phyloP scores from a whole-genome alignment of 208 protist species.

The Zelonia costaricensis region DNA sequence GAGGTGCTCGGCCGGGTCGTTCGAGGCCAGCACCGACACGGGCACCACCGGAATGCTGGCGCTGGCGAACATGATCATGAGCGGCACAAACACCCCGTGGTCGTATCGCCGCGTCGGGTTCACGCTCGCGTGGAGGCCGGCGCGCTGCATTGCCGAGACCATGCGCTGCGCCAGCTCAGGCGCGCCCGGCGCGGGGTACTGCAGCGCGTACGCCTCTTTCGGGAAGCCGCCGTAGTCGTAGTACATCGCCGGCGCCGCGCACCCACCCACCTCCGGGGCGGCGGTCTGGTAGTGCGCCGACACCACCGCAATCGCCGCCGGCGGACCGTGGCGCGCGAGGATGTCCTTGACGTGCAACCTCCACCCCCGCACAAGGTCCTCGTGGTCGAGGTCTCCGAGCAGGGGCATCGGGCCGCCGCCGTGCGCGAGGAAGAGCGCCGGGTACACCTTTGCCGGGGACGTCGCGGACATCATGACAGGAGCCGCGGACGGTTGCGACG shows the following conservation, averaged over 20 bases:
- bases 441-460: constrained; percentile 32
- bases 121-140: constrained; percentile 28
- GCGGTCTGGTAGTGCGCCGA: constrained; percentile 84
- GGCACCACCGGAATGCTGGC: constrained; percentile 89
- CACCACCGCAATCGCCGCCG: constrained; percentile 73
- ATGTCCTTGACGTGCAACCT: constrained; percentile 41
- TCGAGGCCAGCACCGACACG: constrained; percentile 60
- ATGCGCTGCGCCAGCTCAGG: constrained; percentile 37
- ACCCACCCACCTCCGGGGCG: constrained; percentile 39
- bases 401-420: constrained; percentile 71
- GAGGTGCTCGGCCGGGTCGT: constrained; percentile 71
- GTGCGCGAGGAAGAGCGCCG: constrained; percentile 64
- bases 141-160: constrained; percentile 29
- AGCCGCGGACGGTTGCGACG: neutral
- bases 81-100: constrained; percentile 87
- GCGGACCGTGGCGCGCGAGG: constrained; percentile 31
- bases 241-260: constrained; percentile 34
- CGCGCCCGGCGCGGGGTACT: constrained; percentile 66
- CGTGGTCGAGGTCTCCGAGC: constrained; percentile 48
- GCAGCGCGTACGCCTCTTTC: constrained; percentile 57
- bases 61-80: constrained; percentile 78
- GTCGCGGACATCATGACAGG: neutral
- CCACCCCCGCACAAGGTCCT: constrained; percentile 28
- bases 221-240: constrained; percentile 94
- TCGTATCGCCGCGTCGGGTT: constrained; percentile 66